Conservation (phyloP, 1,284 basidiomycete genomes). For the Moesziomyces antarcticus region DNA sequence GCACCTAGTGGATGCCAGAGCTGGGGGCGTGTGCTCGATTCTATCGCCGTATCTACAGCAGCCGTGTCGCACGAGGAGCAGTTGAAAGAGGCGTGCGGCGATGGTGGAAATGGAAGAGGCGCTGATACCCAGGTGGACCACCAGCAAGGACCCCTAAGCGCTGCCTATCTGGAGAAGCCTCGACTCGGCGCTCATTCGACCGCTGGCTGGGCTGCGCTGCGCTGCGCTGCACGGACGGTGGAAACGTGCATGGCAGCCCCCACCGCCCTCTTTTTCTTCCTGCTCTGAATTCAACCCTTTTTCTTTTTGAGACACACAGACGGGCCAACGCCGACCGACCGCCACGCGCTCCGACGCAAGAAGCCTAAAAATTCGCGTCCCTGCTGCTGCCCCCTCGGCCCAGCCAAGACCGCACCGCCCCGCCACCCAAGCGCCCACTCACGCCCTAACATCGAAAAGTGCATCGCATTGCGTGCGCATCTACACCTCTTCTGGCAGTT, state of each 20-base stretch:
- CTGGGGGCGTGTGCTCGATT: no score
- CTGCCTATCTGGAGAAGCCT: not conserved
- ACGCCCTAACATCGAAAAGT: not conserved
- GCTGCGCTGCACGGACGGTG: conserved; percentile 19
- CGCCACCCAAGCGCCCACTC: no score
- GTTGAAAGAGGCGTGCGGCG: no score
- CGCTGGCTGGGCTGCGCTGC: no score
- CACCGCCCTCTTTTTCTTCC: no score
- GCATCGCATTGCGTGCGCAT: no score
- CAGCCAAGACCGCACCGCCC: not conserved
- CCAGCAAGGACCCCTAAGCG: no score
- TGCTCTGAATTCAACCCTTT: not conserved
- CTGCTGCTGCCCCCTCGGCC: not conserved
- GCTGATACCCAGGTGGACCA: no score
- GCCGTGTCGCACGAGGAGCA: no score
- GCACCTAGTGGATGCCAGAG: no score
- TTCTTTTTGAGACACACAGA: not conserved
- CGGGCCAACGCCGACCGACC: not conserved
- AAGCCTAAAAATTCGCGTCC: not conserved
- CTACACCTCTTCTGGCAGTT: conserved; percentile 35
- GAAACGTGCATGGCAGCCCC: conserved; percentile 3
- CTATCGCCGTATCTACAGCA: no score
- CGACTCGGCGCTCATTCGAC: not conserved
- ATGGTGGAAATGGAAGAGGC: no score
- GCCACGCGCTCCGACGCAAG: not conserved